Percentiles rank a stretch among this genome's conserved stretches.
Conservation (phyloP, 2,329 filamentous ascomycete species). For the Epichloe sylvatica region DNA sequence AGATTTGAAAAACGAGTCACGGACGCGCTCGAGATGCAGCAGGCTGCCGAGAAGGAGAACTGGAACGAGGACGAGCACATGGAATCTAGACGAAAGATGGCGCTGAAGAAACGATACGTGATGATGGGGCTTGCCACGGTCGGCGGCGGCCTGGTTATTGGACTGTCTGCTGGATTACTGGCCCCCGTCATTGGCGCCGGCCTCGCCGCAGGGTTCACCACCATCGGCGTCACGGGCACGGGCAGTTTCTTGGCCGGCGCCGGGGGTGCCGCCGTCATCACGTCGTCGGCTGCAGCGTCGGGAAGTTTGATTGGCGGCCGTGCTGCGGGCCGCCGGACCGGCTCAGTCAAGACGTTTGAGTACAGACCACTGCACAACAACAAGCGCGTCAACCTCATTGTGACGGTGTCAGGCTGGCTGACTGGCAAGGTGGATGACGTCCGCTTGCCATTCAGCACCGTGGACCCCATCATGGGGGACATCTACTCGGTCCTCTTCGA, state of each 20-base stretch:
- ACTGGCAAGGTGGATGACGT: constrained; percentile 96
- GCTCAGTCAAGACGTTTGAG: constrained; percentile 90
- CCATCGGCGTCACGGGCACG: constrained; percentile 83
- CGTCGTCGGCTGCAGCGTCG: constrained; percentile 72
- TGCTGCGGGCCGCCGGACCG: constrained; percentile 76
- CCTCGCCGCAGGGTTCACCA: constrained; percentile 85
- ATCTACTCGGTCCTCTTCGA: constrained; percentile 97
- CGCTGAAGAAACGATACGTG: constrained; percentile 70
- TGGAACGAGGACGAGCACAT: constrained; percentile 97
- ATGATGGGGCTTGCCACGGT: constrained; percentile 97
- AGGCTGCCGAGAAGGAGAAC: constrained; percentile 83
- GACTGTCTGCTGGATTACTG: constrained; percentile 78
- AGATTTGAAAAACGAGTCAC: constrained; percentile 95
- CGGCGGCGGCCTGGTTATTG: constrained; percentile 87
- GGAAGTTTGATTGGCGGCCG: constrained; percentile 75
- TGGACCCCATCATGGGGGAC: constrained; percentile 96
- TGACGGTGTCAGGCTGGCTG: constrained; percentile 96
- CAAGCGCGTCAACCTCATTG: constrained; percentile 87
- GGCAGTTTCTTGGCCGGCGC: constrained; percentile 79
- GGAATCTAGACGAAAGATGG: constrained; percentile 67
- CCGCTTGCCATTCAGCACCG: constrained; percentile 84
- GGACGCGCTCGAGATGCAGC: constrained; percentile 94
- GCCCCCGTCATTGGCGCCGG: constrained; percentile 91
- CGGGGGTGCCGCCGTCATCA: constrained; percentile 87
- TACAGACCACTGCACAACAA: constrained; percentile 96